phyloP scores from a whole-genome alignment of 306 rosid species.

The Quercus robur region DNA sequence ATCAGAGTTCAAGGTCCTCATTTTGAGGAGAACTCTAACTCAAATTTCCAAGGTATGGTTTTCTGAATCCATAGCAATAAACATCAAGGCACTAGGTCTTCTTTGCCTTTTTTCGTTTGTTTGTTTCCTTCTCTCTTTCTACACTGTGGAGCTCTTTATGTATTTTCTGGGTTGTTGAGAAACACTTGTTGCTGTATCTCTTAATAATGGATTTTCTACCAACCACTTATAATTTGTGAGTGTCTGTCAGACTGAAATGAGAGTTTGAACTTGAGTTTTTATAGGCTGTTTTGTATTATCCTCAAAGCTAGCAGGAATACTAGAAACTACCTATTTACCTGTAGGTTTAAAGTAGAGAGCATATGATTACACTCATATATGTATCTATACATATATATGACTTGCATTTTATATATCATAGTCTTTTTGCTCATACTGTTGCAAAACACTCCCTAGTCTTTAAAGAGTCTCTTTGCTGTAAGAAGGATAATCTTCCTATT shows the following conservation, averaged over 20 bases:
- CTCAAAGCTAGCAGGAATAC: neutral
- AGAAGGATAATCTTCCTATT: no score
- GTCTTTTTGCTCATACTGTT: no score
- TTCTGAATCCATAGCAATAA: slow-evolving; percentile 16
- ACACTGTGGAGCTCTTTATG: neutral
- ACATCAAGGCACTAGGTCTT: slow-evolving; percentile 10
- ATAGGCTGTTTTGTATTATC: neutral
- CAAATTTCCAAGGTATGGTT: slow-evolving; percentile 21
- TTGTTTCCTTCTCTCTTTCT: neutral
- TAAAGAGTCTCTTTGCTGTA: no score
- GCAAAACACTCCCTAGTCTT: no score
- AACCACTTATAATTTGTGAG: neutral
- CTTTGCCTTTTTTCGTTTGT: neutral
- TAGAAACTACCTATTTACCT: neutral
- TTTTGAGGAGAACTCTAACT: neutral
- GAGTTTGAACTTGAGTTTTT: neutral
- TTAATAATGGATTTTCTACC: neutral
- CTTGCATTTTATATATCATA: no score
- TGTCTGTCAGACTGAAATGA: neutral
- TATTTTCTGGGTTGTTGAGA: neutral
- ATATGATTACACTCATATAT: no score
- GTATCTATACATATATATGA: no score
- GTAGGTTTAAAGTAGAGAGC: no score
- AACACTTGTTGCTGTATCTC: neutral
- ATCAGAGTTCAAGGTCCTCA: slow-evolving; percentile 11